Evolutionary conservation across 2,329 filamentous ascomycete genomes (phyloP), one percentile per base, ranked within the genome.

Genomic region (Curvularia eragrostidis): DNA sequence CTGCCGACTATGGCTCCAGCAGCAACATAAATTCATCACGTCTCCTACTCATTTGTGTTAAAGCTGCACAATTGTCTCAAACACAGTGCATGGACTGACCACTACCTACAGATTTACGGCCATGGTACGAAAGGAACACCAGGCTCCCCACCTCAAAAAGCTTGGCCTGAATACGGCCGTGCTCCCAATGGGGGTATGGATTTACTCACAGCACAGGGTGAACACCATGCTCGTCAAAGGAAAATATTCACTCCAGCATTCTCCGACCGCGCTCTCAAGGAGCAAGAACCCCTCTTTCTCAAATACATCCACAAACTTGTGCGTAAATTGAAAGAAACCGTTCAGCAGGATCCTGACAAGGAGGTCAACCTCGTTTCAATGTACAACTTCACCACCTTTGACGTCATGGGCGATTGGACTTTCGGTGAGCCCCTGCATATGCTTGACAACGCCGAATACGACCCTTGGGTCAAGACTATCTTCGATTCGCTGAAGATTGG

Each of bases 231-330:
- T 10, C 73, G 77, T 3, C 68, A 72, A 55, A 74, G 80, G 19
- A 72, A 75, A 15, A 66, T 80, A 9, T 76, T 81, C 26, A 72
- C 70, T 2, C 68, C 78, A 42, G 77, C 78, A 1, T 81, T 81
- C 61, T 78, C 77, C 1, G 74, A 80, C 44, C 72, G 74, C 24
- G 77, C 78, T 1, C 62, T 81, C 23, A 75, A 75, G 43, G 68
- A 75, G 46, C 79, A 81, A 61, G 76, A 78, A 54, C 70, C 74
- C 2, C 66, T 79, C 48, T 69, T 83, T 55, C 59, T 75, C 46
- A 65, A 66, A 5, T 81, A 82, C 56, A 71, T 77, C 10, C 70
- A 78, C 48, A 65, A 79, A 13, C 69, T 83, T 3, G 68, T 82
- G 5, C n/a, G 62, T 0, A 71, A 72, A 9, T 58, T 83, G 7